These are phyloP conservation scores for Cylindrotheca closterium DNA, from an alignment of 108 stramenopile species.

Conservation along the genomic window DNA sequence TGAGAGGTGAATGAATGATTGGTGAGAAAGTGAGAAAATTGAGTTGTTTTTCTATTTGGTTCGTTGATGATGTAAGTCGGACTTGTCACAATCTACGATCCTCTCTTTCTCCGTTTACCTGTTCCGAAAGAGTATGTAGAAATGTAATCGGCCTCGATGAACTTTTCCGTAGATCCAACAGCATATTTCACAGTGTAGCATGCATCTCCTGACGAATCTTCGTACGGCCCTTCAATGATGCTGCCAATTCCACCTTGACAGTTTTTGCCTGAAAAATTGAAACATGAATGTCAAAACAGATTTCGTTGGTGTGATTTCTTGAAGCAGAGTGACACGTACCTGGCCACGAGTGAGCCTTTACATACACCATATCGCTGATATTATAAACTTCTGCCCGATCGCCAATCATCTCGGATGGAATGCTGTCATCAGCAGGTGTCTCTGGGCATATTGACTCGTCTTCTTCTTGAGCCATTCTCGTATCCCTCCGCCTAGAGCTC, in stretches of 20 bases:
- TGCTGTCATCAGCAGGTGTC: not conserved
- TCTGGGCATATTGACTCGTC: not conserved
- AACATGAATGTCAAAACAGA: not conserved
- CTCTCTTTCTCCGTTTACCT: too few relatives aligned
- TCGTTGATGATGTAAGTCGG: too few relatives aligned
- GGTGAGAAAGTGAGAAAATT: too few relatives aligned
- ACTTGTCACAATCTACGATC: too few relatives aligned
- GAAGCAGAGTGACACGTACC: conserved; percentile 8
- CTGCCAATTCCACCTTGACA: conserved; percentile 27
- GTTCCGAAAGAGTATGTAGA: conserved; percentile 16
- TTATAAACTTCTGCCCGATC: not conserved
- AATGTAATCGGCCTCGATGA: conserved; percentile 12
- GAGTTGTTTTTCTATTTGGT: too few relatives aligned
- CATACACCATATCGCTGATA: conserved; percentile 22
- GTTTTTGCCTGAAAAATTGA: conserved; percentile 6
- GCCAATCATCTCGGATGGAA: not conserved
- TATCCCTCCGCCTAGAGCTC: not conserved
- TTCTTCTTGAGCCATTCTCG: not conserved
- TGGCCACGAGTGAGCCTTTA: conserved; percentile 30
- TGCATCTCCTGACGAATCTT: conserved; percentile 5
- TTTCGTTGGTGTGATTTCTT: not conserved
- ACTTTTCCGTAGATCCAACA: conserved; percentile 8
- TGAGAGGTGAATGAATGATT: too few relatives aligned
- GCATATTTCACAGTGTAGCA: conserved; percentile 20
- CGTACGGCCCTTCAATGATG: conserved; percentile 1